Evolutionary conservation across 2,329 filamentous ascomycete species (phyloP).

Genomic region (Fusarium tricinctum): DNA sequence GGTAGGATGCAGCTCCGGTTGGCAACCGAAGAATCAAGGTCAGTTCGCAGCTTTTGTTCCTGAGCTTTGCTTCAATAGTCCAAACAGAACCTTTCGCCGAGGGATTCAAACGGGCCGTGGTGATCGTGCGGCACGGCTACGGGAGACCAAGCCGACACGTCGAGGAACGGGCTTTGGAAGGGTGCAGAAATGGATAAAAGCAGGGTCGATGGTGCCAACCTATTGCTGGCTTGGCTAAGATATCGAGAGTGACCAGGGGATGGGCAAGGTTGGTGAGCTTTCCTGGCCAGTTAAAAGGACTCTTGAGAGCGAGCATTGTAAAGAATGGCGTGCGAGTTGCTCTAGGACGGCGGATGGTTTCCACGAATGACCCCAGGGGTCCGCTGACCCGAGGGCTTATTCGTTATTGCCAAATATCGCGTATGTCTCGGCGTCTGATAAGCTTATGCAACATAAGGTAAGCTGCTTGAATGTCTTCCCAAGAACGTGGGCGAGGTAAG

Average conservation of each 20-base stretch:
- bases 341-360: constrained; percentile 4
- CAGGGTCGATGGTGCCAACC: constrained; percentile 22
- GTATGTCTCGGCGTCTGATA: constrained; percentile 25
- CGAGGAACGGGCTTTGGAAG: constrained; percentile 1
- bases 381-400: constrained; percentile 5
- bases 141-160: constrained; percentile 8
- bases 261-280: constrained; percentile 12
- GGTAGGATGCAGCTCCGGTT: background rate
- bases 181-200: constrained; percentile 2
- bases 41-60: constrained; percentile 3
- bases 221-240: constrained; percentile 18
- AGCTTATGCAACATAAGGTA: constrained; percentile 26
- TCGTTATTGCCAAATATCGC: constrained; percentile 1
- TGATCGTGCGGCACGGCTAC: constrained; percentile 32
- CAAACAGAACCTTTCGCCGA: background rate
- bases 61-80: constrained; percentile 15
- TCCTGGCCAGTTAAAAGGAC: constrained; percentile 24
- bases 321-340: constrained; percentile 19
- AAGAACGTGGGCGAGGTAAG: constrained; percentile 18
- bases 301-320: constrained; percentile 7
- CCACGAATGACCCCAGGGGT: constrained; percentile 21
- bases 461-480: constrained; percentile 3
- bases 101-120: constrained; percentile 43
- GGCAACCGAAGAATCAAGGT: background rate
- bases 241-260: constrained; percentile 10